Evolutionary conservation across 768 basidiomycete species (phyloP).

Genomic region (Multifurca ochricompacta): DNA sequence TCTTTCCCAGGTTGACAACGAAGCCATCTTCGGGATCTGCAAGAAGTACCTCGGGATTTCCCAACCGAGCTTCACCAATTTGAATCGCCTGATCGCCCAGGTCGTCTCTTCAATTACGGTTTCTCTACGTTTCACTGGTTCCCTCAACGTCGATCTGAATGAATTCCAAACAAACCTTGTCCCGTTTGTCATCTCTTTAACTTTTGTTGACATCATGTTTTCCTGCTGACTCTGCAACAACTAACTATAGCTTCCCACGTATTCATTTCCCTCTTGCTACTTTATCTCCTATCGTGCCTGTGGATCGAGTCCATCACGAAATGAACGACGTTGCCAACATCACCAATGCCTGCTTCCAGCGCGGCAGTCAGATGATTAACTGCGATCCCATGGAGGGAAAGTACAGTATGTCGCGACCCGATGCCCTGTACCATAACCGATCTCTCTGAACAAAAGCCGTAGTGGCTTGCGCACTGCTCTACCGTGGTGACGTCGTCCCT

Average conservation of each 20-base stretch:
- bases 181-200: conserved; percentile 29
- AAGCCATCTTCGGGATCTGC: conserved; percentile 61
- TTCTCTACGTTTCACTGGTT: conserved; percentile 53
- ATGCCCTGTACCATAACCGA: too few species aligned
- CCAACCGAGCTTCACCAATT: conserved; percentile 52
- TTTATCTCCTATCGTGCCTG: conserved; percentile 56
- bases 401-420: too few species aligned
- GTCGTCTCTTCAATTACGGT: conserved; percentile 47
- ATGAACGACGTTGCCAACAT: conserved; percentile 61
- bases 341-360: conserved; percentile 69
- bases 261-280: conserved; percentile 61
- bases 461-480: too few species aligned
- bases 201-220: conserved; percentile 14
- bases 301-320: conserved; percentile 55
- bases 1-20: conserved; percentile 40
- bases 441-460: too few species aligned
- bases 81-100: conserved; percentile 56
- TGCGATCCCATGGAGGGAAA: too few species aligned
- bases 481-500: too few species aligned
- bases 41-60: conserved; percentile 46
- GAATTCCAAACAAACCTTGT: conserved; percentile 67
- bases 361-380: too few species aligned
- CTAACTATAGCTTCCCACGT: conserved; percentile 56
- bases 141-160: conserved; percentile 59
- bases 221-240: not conserved